A percentile compares a stretch with the other conserved stretches of the same genome.
Evolutionary conservation across 1,139 yeast genomes (phyloP).

Genomic region (Sugiyamaella xylanicola): DNA sequence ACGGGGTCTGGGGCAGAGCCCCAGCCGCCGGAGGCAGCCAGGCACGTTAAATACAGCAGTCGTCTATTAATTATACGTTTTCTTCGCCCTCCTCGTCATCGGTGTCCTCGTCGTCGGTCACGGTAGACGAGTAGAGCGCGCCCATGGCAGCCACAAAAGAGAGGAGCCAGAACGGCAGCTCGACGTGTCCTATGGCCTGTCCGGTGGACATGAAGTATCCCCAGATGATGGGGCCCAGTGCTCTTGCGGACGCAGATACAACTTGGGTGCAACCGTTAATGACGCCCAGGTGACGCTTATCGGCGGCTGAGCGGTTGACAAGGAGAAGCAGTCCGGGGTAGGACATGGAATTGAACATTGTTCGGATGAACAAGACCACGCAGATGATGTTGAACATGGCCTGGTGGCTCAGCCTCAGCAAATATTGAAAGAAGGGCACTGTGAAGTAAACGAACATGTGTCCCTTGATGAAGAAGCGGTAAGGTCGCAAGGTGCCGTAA

Average conservation of each 20-base stretch:
- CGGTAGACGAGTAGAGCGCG: conserved; percentile 41
- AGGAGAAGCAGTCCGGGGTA: conserved; percentile 38
- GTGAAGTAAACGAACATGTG: conserved; percentile 54
- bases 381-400: conserved; percentile 20
- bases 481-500: conserved; percentile 52
- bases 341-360: conserved; percentile 32
- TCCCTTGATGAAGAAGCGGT: conserved; percentile 46
- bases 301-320: conserved; percentile 39
- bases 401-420: conserved; percentile 31
- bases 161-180: conserved; percentile 56
- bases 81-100: conserved; percentile 23
- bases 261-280: conserved; percentile 42
- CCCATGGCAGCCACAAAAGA: conserved; percentile 39
- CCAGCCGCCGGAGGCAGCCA: not conserved
- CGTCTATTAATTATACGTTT: not conserved
- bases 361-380: conserved; percentile 25
- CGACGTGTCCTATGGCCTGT: conserved; percentile 48
- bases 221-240: conserved; percentile 61
- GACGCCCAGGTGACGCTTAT: conserved; percentile 38
- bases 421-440: conserved; percentile 55
- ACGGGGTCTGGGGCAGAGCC: not conserved
- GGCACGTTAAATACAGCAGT: not conserved
- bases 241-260: conserved; percentile 57
- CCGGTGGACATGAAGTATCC: conserved; percentile 57
- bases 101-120: conserved; percentile 42